These are phyloP conservation scores for Coemansia sp. DNA, from an alignment of 192 early-diverging fungal species.

Conservation along the genomic window DNA sequence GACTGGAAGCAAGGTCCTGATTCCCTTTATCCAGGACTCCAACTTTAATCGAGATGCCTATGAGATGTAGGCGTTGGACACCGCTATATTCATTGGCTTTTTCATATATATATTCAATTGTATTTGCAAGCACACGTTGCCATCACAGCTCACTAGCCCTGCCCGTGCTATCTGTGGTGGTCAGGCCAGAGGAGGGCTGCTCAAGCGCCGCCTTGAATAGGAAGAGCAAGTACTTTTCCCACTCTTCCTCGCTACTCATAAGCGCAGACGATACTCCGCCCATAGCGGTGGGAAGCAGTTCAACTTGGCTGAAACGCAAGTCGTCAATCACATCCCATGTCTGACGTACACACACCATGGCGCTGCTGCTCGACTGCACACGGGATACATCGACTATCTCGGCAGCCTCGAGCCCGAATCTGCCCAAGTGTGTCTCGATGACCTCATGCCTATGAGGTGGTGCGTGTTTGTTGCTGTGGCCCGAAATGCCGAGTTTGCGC, in stretches of 20 bases:
- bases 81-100: neutral
- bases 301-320: slow-evolving; percentile 30
- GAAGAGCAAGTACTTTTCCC: slow-evolving; percentile 7
- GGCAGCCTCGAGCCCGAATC: slow-evolving; percentile 15
- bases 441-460: slow-evolving; percentile 19
- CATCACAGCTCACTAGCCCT: neutral
- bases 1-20: slow-evolving; percentile 92
- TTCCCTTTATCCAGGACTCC: slow-evolving; percentile 92
- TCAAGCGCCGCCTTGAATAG: slow-evolving; percentile 15
- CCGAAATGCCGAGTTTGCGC: slow-evolving; percentile 13
- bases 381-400: slow-evolving; percentile 24
- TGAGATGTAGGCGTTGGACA: slow-evolving; percentile 7
- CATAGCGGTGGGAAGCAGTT: slow-evolving; percentile 18
- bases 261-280: neutral
- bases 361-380: slow-evolving; percentile 4
- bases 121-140: neutral
- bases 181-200: neutral
- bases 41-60: slow-evolving; percentile 80
- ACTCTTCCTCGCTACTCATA: slow-evolving; percentile 1
- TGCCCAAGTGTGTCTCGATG: slow-evolving; percentile 10
- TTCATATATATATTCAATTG: neutral
- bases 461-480: neutral
- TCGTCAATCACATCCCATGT: slow-evolving; percentile 39
- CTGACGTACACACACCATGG: slow-evolving; percentile 20
- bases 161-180: neutral